Evolutionary conservation across 345 rosid species (phyloP).

Genomic region (Sisymbrium altissimum): DNA sequence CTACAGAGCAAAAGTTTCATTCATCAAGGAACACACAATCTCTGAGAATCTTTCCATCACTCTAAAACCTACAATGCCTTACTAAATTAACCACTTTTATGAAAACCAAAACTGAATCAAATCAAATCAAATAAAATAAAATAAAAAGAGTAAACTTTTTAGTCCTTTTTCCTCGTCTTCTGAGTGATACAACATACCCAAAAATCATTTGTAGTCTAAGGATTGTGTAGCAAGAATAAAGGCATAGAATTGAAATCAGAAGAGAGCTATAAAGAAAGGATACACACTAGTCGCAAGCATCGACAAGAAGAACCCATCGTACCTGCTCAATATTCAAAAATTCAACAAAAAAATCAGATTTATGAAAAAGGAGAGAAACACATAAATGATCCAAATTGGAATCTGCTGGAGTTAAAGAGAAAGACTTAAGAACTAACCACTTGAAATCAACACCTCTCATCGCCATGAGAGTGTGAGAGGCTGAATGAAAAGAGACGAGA

Average conservation of each 20-base stretch:
- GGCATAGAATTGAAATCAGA: background rate
- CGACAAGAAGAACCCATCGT: slow-evolving; percentile 91
- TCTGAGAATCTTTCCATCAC: background rate
- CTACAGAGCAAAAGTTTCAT: slow-evolving; percentile 27
- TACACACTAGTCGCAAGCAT: slow-evolving; percentile 93
- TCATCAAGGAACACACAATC: slow-evolving; percentile 3
- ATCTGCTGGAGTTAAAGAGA: background rate
- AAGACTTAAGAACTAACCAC: slow-evolving; percentile 56
- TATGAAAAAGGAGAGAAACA: too few species aligned
- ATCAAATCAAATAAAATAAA: too few species aligned
- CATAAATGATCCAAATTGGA: background rate
- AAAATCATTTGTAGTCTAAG: background rate
- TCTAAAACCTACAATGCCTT: background rate
- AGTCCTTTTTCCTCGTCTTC: background rate
- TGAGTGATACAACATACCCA: background rate
- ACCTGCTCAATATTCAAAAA: slow-evolving; percentile 45
- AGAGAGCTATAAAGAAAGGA: slow-evolving; percentile 48
- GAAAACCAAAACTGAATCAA: background rate
- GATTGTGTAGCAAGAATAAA: background rate
- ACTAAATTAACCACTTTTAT: background rate
- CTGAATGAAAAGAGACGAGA: background rate
- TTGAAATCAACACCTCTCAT: slow-evolving; percentile 77
- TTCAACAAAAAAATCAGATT: background rate
- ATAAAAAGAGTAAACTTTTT: background rate
- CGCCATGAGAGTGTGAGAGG: slow-evolving; percentile 45